A percentile compares a stretch with the other conserved stretches of the same genome.
Conservation (phyloP, 2,329 filamentous ascomycete genomes). For the Talaromyces islandicus region DNA sequence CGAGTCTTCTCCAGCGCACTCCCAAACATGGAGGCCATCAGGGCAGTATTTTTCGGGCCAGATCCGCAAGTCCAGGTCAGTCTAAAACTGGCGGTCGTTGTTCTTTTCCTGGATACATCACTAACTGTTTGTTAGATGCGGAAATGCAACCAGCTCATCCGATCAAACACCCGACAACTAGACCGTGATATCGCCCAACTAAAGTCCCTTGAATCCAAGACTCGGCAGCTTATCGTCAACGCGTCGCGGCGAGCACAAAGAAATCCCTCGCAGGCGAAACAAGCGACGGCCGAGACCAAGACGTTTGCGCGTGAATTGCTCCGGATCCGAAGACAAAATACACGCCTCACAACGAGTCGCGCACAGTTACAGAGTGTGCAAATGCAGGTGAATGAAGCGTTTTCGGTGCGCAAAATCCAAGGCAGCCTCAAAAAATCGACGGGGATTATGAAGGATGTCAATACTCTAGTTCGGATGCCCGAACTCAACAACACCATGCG, state of each 20-base stretch:
- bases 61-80: constrained; percentile 87
- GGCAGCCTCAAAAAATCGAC: constrained; percentile 80
- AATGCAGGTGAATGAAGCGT: constrained; percentile 97
- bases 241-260: constrained; percentile 75
- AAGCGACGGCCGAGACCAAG: constrained; percentile 76
- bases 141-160: constrained; percentile 90
- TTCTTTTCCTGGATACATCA: constrained; percentile 10
- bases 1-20: background rate
- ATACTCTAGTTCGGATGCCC: constrained; percentile 74
- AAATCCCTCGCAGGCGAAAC: constrained; percentile 70
- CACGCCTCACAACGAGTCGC: constrained; percentile 75
- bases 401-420: constrained; percentile 92
- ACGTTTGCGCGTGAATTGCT: constrained; percentile 85
- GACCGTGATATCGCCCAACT: constrained; percentile 84
- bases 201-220: constrained; percentile 74
- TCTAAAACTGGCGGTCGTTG: background rate
- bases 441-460: constrained; percentile 96
- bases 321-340: constrained; percentile 67
- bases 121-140: constrained; percentile 59
- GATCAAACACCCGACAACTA: constrained; percentile 83
- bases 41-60: constrained; percentile 80
- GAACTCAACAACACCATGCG: constrained; percentile 86
- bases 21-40: constrained; percentile 73
- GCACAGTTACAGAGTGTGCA: constrained; percentile 88
- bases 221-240: constrained; percentile 75